Percentiles rank a stretch among this genome's conserved stretches.
phyloP scores from a whole-genome alignment of 1,139 yeast species.

The Taphrina deformans region DNA sequence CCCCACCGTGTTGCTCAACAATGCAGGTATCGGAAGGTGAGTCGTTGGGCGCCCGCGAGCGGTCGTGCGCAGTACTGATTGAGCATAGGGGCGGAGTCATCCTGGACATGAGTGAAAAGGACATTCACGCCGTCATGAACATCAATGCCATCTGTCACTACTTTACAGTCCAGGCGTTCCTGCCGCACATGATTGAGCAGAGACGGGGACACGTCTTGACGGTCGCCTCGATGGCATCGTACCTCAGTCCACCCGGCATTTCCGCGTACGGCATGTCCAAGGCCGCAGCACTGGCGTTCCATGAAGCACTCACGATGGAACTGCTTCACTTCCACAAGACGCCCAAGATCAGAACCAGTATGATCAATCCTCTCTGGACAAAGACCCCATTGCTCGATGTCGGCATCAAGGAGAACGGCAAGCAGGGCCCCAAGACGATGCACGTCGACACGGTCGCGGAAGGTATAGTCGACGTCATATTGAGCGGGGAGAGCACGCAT shows the following conservation, averaged over 20 bases:
- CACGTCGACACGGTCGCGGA: conserved; percentile 33
- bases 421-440: conserved; percentile 29
- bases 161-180: conserved; percentile 65
- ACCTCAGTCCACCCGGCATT: conserved; percentile 41
- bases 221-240: conserved; percentile 79
- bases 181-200: conserved; percentile 64
- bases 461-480: conserved; percentile 18
- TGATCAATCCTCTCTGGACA: conserved; percentile 30
- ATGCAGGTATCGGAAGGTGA: conserved; percentile 66
- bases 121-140: conserved; percentile 50
- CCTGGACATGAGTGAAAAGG: conserved; percentile 54
- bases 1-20: conserved; percentile 71
- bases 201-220: conserved; percentile 78
- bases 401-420: conserved; percentile 19
- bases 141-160: conserved; percentile 74
- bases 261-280: conserved; percentile 85
- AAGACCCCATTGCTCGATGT: conserved; percentile 28
- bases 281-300: conserved; percentile 79
- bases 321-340: conserved; percentile 70
- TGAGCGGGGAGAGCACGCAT: conserved; percentile 21
- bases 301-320: conserved; percentile 76
- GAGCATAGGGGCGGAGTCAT: conserved; percentile 52
- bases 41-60: not conserved
- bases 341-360: conserved; percentile 43
- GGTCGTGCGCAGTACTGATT: not conserved